Base-by-base conservation (phyloP, 2,329 filamentous ascomycete genomes). In the Blastomyces parvus region DNA sequence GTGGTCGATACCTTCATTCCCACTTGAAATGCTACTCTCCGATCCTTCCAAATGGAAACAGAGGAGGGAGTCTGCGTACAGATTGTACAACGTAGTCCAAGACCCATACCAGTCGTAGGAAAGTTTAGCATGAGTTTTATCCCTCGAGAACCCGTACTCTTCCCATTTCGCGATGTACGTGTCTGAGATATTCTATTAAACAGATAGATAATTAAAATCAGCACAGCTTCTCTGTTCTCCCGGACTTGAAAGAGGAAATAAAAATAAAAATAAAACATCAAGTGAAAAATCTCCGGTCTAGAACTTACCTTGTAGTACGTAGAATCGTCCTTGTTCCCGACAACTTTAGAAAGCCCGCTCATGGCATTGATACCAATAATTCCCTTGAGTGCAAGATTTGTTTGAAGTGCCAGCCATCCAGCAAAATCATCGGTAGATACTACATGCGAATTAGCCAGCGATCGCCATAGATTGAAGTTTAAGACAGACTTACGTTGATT, bases 391-490 rank as follows among this genome's bases (percentile, higher is more conserved):
- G 89, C 90, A 27, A 94, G 80, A 70, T 94, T 92, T 2, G 89
- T 92, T 73, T 93, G 89, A 66, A 92, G 86, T 4, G 86, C 83
- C 25, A 91, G 80, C 74, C 87, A 87, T 50, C 90, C 90, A 1
- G 90, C 89, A 73, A 93, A 94, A 71, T 94, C 90, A 70, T 94
- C 90, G 0, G 90, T 94, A 25, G 86, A 91, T 19, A 94, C 81
- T 83, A 62, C 14, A 58, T 5, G n/a, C n/a, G 11, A 33, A 17
- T 63, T 48, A 61, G 62, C 33, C 11, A 22, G 19, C 22, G 13
- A 46, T 62, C 44, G 64, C 59, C 50, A 52, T 25, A 19, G 17
- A 13, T 17, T 6, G n/a, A 40, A 42, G 13, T 48, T 57, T 48
- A 46, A 36, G 38, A 4, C 3, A 62, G 5, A 67, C 79, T 72